Evolutionary conservation across 2,329 filamentous ascomycete species (phyloP), one percentile per base, ranked within the genome.

Genomic region (Camillea tinctor): DNA sequence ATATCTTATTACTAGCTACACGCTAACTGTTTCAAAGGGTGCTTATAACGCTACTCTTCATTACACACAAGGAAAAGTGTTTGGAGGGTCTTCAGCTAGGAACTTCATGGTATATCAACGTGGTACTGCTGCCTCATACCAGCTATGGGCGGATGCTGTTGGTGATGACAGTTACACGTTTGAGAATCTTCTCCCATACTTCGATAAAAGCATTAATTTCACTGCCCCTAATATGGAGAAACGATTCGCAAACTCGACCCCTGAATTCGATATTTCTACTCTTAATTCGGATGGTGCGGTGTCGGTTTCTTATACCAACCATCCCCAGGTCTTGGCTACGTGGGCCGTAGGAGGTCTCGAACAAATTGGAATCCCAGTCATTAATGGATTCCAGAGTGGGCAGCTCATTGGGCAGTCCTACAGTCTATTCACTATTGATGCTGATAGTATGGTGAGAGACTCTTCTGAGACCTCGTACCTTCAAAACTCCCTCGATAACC

Each of bases 241-340:
- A 9, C 66, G 71, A 44, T 62, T 62, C 7, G 58, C 62, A 40
- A 74, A 75, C 59, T 69, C 72, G 7, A 68, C 67, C 2, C 60
- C 67, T 4, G 36, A 59, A 15, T 74, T 71, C 55, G 68, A 73
- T 20, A 56, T 66, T 8, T 68, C 68, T 4, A 68, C 69, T 2
- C 78, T 77, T 48, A 68, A 69, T 30, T 58, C 50, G 2, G 72
- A 71, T 4, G 74, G 73, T 0, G 78, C 79, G 0, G 61, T 81
- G 1, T 72, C 79, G 22, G 75, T 81, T 1, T 75, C 77, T 0
- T 81, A 74, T 58, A 58, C 74, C 3, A 77, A 79, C 54, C 80
- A 72, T 50, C 75, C 71, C 4, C 68, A 73, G 60, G 67, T 76
- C 0, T 77, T 77, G 24, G 71, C 72, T 6, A 76, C 73, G 13